Conservation (phyloP, 768 basidiomycete genomes). For the Boletus vermiculosoides region DNA sequence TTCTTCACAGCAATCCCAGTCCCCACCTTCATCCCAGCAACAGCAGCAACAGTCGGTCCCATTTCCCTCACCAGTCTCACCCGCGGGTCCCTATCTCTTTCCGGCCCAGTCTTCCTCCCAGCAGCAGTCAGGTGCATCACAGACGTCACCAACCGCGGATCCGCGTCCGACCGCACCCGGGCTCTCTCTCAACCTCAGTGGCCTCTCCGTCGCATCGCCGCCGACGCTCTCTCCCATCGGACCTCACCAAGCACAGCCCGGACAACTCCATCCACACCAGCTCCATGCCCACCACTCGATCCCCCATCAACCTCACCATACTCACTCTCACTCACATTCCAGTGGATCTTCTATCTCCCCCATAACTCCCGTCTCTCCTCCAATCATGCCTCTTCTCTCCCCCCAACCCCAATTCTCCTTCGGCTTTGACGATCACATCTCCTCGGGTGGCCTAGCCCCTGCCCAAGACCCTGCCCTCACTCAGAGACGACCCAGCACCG, state of each 20-base stretch:
- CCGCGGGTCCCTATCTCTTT: conserved; percentile 23
- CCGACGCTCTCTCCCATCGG: conserved; percentile 64
- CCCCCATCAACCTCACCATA: conserved; percentile 23
- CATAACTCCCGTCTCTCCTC: conserved; percentile 59
- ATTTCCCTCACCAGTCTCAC: conserved; percentile 30
- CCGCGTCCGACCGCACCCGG: conserved; percentile 34
- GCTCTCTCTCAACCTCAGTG: conserved; percentile 67
- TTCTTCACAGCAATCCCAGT: background rate
- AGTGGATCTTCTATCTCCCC: conserved; percentile 41
- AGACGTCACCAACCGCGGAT: conserved; percentile 17
- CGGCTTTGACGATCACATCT: conserved; percentile 44
- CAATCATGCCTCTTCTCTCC: conserved; percentile 42
- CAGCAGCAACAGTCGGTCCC: background rate
- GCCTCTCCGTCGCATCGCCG: conserved; percentile 65
- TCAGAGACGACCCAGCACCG: conserved; percentile 38
- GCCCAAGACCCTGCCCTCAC: conserved; percentile 29
- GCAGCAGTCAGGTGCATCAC: conserved; percentile 11
- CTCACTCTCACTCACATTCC: conserved; percentile 26
- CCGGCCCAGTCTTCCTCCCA: conserved; percentile 14
- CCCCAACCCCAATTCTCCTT: conserved; percentile 47
- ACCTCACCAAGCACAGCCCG: conserved; percentile 39
- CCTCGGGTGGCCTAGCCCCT: conserved; percentile 26
- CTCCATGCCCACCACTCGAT: conserved; percentile 50
- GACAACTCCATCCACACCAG: conserved; percentile 60
- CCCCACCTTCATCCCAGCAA: background rate